phyloP scores from a whole-genome alignment of 1,139 yeast genomes.

The Geotrichum carabidarum region DNA sequence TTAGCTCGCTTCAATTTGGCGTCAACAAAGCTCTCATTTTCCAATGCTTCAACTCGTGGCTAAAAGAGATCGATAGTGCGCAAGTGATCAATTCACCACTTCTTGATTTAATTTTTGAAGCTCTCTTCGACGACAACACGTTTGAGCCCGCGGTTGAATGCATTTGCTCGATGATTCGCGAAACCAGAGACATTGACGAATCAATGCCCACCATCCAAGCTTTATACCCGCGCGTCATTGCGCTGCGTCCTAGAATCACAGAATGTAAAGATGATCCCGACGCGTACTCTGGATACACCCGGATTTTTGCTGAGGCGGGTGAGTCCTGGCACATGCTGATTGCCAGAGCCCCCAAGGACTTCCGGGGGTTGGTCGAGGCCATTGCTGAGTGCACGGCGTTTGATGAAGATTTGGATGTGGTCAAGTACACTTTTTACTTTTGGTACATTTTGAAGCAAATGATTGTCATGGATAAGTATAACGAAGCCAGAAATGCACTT shows the following conservation, averaged over 20 bases:
- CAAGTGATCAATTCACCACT: constrained; percentile 58
- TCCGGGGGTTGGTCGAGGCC: constrained; percentile 71
- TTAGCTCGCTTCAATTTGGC: constrained; percentile 41
- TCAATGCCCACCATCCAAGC: constrained; percentile 54
- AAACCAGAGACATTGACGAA: constrained; percentile 64
- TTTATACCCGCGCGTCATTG: constrained; percentile 62
- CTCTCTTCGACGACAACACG: constrained; percentile 58
- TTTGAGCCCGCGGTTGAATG: constrained; percentile 90
- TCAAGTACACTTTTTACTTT: constrained; percentile 84
- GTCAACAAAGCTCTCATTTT: constrained; percentile 46
- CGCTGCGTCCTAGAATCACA: constrained; percentile 49
- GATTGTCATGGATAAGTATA: constrained; percentile 58
- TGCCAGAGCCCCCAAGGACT: constrained; percentile 66
- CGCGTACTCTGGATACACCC: constrained; percentile 63
- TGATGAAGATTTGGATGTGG: constrained; percentile 81
- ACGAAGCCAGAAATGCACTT: constrained; percentile 53
- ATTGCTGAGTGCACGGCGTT: constrained; percentile 57
- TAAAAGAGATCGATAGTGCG: constrained; percentile 73
- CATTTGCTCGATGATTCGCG: constrained; percentile 68
- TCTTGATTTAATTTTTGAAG: constrained; percentile 62
- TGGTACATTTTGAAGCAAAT: constrained; percentile 83
- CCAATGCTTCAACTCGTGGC: constrained; percentile 84
- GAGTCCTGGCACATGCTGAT: constrained; percentile 91
- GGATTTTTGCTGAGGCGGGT: constrained; percentile 86
- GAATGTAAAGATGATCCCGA: constrained; percentile 60